phyloP scores from a whole-genome alignment of 257 asterid species.

The Solanum lycopersicoides region DNA sequence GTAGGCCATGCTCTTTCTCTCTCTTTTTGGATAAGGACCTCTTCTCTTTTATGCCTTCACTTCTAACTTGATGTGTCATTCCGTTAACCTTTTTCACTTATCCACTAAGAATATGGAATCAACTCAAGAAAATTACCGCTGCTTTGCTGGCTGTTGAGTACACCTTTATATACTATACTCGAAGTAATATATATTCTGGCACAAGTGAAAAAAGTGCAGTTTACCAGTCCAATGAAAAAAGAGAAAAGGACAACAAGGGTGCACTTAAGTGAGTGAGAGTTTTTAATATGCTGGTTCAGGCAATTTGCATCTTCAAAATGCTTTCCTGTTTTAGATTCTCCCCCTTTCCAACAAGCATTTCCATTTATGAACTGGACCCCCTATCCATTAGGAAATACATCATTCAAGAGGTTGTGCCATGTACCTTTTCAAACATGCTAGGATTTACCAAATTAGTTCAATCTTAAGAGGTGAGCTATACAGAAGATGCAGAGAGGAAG shows the following conservation, averaged over 20 bases:
- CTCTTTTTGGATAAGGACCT: neutral
- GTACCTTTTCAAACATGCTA: neutral
- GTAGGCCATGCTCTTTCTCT: neutral
- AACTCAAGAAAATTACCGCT: neutral
- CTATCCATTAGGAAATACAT: neutral
- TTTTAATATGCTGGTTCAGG: neutral
- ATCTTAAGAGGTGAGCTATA: neutral
- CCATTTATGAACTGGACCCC: neutral
- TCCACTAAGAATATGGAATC: neutral
- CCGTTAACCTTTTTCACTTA: neutral
- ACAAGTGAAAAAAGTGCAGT: neutral
- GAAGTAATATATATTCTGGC: neutral
- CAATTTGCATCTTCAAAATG: neutral
- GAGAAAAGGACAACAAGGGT: neutral
- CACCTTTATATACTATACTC: neutral
- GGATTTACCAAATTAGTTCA: neutral
- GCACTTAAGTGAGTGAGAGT: neutral
- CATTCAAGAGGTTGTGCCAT: neutral
- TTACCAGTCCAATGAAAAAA: neutral
- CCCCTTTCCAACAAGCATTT: neutral
- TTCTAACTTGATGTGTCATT: neutral
- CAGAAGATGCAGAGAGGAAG: slow-evolving; percentile 1
- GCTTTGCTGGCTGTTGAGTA: neutral
- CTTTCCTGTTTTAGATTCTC: neutral
- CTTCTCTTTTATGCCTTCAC: neutral